These are phyloP conservation scores for Starmerella bombi DNA, from an alignment of 805 yeast genomes.

Conservation along the genomic window DNA sequence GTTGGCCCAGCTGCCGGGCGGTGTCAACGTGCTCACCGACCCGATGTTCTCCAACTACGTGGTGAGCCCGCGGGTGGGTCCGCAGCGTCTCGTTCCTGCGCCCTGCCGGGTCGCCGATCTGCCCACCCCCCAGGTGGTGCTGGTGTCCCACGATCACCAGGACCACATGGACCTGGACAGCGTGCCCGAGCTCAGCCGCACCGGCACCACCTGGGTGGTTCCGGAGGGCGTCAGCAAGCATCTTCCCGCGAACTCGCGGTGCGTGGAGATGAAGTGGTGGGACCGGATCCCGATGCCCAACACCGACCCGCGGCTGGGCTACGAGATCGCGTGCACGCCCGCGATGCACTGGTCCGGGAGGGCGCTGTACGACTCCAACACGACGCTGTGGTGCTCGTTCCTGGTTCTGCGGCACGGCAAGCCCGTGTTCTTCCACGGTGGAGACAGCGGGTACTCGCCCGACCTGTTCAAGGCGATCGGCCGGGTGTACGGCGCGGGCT, in stretches of 20 bases:
- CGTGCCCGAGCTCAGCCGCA: conserved; percentile 29
- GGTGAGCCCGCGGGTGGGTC: conserved; percentile 55
- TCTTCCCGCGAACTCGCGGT: conserved; percentile 42
- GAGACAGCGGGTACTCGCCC: conserved; percentile 82
- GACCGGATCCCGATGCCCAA: conserved; percentile 39
- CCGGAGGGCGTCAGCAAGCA: conserved; percentile 63
- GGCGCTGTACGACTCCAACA: conserved; percentile 62
- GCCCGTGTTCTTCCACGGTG: conserved; percentile 78
- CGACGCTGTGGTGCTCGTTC: conserved; percentile 81
- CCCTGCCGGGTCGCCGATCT: conserved; percentile 56
- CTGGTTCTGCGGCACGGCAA: conserved; percentile 50
- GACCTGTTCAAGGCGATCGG: conserved; percentile 61
- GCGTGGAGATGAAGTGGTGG: conserved; percentile 90
- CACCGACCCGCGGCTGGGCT: conserved; percentile 34
- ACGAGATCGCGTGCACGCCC: conserved; percentile 78
- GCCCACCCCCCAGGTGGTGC: conserved; percentile 53
- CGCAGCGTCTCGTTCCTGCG: conserved; percentile 66
- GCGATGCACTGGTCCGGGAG: conserved; percentile 93
- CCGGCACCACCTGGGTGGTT: conserved; percentile 67
- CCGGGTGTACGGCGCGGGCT: conserved; percentile 40
- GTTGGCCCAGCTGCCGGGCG: conserved; percentile 47
- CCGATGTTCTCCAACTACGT: conserved; percentile 63
- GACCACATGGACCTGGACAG: conserved; percentile 73
- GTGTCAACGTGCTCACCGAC: conserved; percentile 68
- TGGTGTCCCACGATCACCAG: conserved; percentile 91